Percentiles rank a stretch among this genome's conserved stretches.
phyloP scores from a whole-genome alignment of 805 yeast species.

The Metschnikowia arizonensis region DNA sequence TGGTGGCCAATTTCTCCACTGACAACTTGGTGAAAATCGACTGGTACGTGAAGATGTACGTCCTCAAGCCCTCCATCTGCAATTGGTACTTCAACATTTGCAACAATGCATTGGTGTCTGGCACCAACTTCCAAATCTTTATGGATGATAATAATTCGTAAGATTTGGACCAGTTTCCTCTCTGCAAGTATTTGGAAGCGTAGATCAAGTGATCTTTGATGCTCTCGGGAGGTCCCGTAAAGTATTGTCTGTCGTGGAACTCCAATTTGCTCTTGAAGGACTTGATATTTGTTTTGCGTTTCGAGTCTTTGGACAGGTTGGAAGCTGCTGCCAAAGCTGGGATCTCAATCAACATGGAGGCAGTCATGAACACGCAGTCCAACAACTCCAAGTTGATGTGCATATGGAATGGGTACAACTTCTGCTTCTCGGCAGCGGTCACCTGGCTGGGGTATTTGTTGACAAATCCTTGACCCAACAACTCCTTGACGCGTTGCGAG shows the following conservation, averaged over 20 bases:
- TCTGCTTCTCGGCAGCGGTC: conserved; percentile 62
- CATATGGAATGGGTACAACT: conserved; percentile 94
- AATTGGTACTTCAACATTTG: conserved; percentile 71
- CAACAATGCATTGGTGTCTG: conserved; percentile 63
- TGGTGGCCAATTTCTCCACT: conserved; percentile 54
- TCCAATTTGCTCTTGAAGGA: conserved; percentile 90
- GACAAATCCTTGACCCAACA: conserved; percentile 82
- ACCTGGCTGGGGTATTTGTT: conserved; percentile 62
- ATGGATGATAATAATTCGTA: conserved; percentile 67
- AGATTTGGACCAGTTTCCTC: conserved; percentile 85
- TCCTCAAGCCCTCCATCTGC: conserved; percentile 86
- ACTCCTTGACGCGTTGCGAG: conserved; percentile 81
- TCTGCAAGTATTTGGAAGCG: conserved; percentile 83
- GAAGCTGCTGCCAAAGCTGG: conserved; percentile 73
- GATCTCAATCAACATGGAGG: conserved; percentile 83
- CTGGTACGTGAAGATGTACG: conserved; percentile 85
- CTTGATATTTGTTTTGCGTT: conserved; percentile 56
- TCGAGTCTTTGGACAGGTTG: conserved; percentile 55
- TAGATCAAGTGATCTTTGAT: conserved; percentile 89
- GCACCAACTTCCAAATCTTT: conserved; percentile 81
- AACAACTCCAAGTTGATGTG: conserved; percentile 94
- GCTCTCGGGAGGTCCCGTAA: conserved; percentile 97
- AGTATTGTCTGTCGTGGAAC: conserved; percentile 88
- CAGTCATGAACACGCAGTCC: conserved; percentile 89
- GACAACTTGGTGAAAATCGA: conserved; percentile 72